Percentiles rank a stretch among this genome's conserved stretches.
These are phyloP conservation scores for Zancudomyces culisetae DNA, from an alignment of 371 early-diverging fungal genomes.

Conservation along the genomic window DNA sequence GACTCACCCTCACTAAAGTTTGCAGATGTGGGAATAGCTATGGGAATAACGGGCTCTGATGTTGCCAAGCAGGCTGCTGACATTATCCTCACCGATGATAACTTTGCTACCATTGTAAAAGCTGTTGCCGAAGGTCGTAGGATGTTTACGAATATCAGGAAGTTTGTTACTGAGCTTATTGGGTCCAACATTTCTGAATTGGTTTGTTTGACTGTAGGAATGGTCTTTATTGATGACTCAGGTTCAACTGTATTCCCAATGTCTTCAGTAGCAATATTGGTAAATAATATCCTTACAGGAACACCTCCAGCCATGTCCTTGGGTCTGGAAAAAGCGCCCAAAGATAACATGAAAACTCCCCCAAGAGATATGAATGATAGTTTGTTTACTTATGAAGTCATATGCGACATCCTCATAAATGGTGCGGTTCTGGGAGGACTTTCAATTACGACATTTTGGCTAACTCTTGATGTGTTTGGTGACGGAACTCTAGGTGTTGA, in stretches of 20 bases:
- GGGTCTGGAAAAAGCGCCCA: slow-evolving; percentile 66
- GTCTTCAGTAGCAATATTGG: slow-evolving; percentile 67
- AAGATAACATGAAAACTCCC: slow-evolving; percentile 54
- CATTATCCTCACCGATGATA: slow-evolving; percentile 47
- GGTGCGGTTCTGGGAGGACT: slow-evolving; percentile 47
- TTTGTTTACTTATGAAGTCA: slow-evolving; percentile 40
- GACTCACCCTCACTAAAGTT: slow-evolving; percentile 95
- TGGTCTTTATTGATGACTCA: slow-evolving; percentile 36
- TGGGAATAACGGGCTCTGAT: slow-evolving; percentile 55
- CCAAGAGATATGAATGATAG: slow-evolving; percentile 52
- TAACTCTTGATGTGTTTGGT: slow-evolving; percentile 40
- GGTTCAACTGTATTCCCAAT: slow-evolving; percentile 51
- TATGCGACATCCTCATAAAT: slow-evolving; percentile 50
- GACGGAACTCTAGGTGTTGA: slow-evolving; percentile 34
- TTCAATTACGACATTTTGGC: slow-evolving; percentile 41
- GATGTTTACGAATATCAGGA: slow-evolving; percentile 75
- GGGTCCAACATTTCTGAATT: slow-evolving; percentile 68
- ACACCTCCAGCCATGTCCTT: slow-evolving; percentile 71
- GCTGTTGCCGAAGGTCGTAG: slow-evolving; percentile 65
- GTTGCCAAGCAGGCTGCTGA: slow-evolving; percentile 62
- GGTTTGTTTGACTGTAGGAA: slow-evolving; percentile 41
- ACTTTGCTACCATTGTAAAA: slow-evolving; percentile 45
- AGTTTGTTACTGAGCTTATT: slow-evolving; percentile 77
- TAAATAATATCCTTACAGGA: slow-evolving; percentile 63
- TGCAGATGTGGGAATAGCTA: slow-evolving; percentile 85